Evolutionary conservation across 352 stramenopile species (phyloP).

Genomic region (Pythium brachiatum): DNA sequence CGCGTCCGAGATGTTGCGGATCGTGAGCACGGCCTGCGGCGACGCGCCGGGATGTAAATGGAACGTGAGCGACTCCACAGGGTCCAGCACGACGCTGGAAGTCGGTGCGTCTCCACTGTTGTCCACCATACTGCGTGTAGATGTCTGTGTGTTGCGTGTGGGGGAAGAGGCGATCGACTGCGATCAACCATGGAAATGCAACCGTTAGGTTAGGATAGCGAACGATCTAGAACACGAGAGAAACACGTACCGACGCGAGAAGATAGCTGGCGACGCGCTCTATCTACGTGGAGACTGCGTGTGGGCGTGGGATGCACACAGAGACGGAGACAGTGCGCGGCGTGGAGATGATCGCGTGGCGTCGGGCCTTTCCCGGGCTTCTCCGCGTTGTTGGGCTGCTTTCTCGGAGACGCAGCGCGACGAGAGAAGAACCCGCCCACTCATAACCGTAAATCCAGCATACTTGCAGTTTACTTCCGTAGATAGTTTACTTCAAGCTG

Average conservation of each 20-base stretch:
- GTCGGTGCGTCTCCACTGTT: conserved; percentile 58
- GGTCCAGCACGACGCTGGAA: conserved; percentile 78
- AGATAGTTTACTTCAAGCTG: conserved; percentile 5
- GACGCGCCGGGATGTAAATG: conserved; percentile 56
- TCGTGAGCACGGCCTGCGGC: conserved; percentile 78
- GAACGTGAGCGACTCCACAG: conserved; percentile 80
- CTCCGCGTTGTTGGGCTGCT: not conserved
- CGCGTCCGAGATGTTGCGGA: conserved; percentile 77
- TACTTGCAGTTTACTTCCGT: not conserved
- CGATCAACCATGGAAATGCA: not conserved
- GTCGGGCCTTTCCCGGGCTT: not conserved
- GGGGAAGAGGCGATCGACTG: not conserved
- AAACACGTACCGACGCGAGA: conserved; percentile 3
- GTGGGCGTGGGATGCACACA: not conserved
- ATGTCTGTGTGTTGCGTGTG: not conserved
- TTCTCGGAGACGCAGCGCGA: not conserved
- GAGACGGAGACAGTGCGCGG: not conserved
- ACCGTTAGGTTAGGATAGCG: not conserved
- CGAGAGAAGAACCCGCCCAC: not conserved
- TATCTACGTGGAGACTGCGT: not conserved
- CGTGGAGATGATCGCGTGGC: not conserved
- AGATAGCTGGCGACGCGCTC: not conserved
- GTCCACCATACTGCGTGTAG: conserved; percentile 38
- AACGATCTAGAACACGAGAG: not conserved
- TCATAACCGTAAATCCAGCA: not conserved